Evolutionary conservation across 1,284 basidiomycete genomes (phyloP), one percentile per base, ranked within the genome.

Genomic region (Leccinum pachyderme): DNA sequence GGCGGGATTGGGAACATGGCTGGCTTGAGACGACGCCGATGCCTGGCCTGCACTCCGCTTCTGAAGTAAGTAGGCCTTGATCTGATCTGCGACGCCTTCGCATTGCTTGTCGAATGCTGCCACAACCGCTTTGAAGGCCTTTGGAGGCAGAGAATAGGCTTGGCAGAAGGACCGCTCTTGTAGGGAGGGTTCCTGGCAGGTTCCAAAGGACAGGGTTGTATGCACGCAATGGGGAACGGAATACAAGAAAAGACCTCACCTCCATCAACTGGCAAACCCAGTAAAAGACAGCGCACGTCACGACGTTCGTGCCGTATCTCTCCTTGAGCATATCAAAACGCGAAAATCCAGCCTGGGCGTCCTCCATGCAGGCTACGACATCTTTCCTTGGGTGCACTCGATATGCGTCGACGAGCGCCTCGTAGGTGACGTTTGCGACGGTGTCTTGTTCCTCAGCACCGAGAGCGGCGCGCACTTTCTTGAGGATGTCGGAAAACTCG

Each of bases 201-300:
- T 18, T 28, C 24, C 3, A 11, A 13, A 18, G 29, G 6, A 2
- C 7, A 32, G 7, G 11, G 12, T 32, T 32, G 13, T 13, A 32
- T 41, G 37, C 37, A 22, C 37, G 3, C 1, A 9, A 12, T 29
- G 32, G 4, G 28, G 47, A 2, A 11, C 11, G 37, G 2, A 51
- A 35, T 0, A 4, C 18, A 12, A 22, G 11, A 12, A 41, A 12
- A 39, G 5, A 11, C 9, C 54, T 39, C 13, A 68, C 70, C 63
- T 72, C 68, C 41, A 71, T 60, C 37, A 72, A 32, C 15, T 71
- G 65, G 27, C 60, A 72, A 4, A 71, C 63, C 71, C 70, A 70
- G 46, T 55, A 61, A 56, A 72, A 72, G 7, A 72, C 7, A n/a
- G 65, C 37, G 18, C 37, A 41, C 6, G 37, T 41, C 37, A 70